Evolutionary conservation across 1,284 basidiomycete species (phyloP).

Genomic region (Ustilago lituana): DNA sequence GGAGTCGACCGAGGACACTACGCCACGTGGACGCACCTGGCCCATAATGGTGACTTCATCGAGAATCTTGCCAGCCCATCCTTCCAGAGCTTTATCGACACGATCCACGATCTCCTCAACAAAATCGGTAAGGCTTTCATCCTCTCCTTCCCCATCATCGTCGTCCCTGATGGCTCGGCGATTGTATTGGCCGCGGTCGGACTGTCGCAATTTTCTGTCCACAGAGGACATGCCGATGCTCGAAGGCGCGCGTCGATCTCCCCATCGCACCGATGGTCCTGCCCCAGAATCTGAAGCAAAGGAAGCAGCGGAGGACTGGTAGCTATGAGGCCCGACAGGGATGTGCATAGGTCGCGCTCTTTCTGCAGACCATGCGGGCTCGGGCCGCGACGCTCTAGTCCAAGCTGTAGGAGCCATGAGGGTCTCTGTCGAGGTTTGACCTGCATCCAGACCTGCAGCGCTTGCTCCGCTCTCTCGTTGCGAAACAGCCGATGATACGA

Average conservation of each 20-base stretch:
- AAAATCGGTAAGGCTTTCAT: conserved; percentile 51
- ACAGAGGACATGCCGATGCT: conserved; percentile 22
- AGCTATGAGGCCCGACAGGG: conserved; percentile 17
- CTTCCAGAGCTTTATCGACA: conserved; percentile 54
- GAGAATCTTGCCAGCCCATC: conserved; percentile 62
- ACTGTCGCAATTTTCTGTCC: conserved; percentile 16
- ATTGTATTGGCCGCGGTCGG: neutral
- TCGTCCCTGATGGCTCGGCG: neutral
- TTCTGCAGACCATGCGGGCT: conserved; percentile 7
- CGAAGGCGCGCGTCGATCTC: conserved; percentile 1
- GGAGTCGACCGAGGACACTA: neutral
- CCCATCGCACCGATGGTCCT: conserved; percentile 12
- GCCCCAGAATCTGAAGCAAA: conserved; percentile 13
- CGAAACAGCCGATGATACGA: neutral
- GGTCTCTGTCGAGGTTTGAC: conserved; percentile 15
- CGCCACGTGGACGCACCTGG: conserved; percentile 48
- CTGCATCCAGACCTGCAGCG: neutral
- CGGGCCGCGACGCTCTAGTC: neutral
- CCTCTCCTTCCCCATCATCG: conserved; percentile 35
- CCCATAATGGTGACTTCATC: conserved; percentile 63
- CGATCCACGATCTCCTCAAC: conserved; percentile 60
- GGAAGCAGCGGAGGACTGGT: conserved; percentile 18
- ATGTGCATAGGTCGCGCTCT: conserved; percentile 28
- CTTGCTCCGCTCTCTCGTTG: neutral
- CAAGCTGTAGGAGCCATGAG: conserved; percentile 5